Base-by-base conservation (phyloP, 176 grass and related monocot genomes). In the Cenchrus purpureus region DNA sequence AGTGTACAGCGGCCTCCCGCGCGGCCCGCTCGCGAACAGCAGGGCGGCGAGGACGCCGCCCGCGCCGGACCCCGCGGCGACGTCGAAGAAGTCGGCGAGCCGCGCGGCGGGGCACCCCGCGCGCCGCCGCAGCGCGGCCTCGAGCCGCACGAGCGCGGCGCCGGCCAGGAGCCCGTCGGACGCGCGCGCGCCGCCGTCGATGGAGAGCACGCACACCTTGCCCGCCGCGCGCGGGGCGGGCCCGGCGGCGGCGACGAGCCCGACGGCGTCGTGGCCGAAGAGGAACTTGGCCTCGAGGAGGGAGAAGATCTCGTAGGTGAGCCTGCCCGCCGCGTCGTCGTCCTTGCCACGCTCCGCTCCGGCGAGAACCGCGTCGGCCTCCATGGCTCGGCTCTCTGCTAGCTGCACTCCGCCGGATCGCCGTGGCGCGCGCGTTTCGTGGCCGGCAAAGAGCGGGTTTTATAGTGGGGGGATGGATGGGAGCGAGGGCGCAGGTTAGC, bases 221-320 rank as follows among this genome's bases (percentile, higher is more conserved):
- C 10, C 37, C 7, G 29, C 20, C 10, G 49, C 32, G 12, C 52
- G 9, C 2, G 51, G 0, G 45, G 45, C 45, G 48, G 4, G 5
- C 11, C 17, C 44, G 28, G 72, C 0, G 65, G 52, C 56, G n/a
- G 58, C 58, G 20, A 28, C 8, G 60, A 40, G 37, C 37, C 37
- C 37, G 37, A 40, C 37, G 31, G 20, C 14, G 8, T 20, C 67
- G 60, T 42, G 67, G 4, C 91, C 97, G 55, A 96, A 96, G 12
- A 99, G 76, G 88, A 99, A 99, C 88, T 91, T 99, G 64, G 78
- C 89, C 87, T 99, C 94, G 0, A 99, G 88, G 10, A 96, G 88
- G 73, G 97, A 99, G 82, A 99, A 99, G 71, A 99, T 99, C 82
- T 99, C 94, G 79, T 94, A 96, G 55, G 90, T 91, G 68, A 99